phyloP scores from a whole-genome alignment of 345 rosid genomes.

The Cochlearia excelsa region DNA sequence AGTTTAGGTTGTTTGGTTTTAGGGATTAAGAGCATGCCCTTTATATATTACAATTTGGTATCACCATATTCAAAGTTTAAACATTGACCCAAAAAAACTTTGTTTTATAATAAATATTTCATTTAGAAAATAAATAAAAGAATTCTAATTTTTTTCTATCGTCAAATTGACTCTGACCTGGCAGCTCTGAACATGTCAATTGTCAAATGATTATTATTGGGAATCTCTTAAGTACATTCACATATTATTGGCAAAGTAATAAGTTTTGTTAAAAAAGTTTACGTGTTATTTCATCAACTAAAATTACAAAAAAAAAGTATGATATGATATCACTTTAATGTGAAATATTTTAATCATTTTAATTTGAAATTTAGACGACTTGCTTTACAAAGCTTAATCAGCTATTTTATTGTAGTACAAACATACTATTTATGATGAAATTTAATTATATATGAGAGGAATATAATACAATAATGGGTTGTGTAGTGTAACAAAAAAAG shows the following conservation, averaged over 20 bases:
- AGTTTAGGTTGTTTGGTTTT: not conserved
- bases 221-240: too few relatives aligned
- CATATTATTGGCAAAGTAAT: not conserved
- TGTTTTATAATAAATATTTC: not conserved
- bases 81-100: constrained; percentile 3
- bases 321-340: too few relatives aligned
- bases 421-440: too few relatives aligned
- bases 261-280: not conserved
- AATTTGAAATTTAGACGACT: too few relatives aligned
- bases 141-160: not conserved
- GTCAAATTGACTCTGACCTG: constrained; percentile 11
- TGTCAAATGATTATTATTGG: constrained; percentile 11
- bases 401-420: too few relatives aligned
- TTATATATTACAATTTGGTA: constrained; percentile 13
- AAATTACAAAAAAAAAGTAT: too few relatives aligned
- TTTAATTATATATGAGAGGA: too few relatives aligned
- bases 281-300: not conserved
- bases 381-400: too few relatives aligned
- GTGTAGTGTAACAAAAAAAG: too few relatives aligned
- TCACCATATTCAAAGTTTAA: constrained; percentile 9
- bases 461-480: too few relatives aligned
- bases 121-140: not conserved
- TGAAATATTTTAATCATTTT: too few relatives aligned
- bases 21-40: constrained; percentile 11
- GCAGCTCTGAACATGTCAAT: constrained; percentile 7